Evolutionary conservation across 2,329 filamentous ascomycete genomes (phyloP).

Genomic region (Fusarium zealandicum): DNA sequence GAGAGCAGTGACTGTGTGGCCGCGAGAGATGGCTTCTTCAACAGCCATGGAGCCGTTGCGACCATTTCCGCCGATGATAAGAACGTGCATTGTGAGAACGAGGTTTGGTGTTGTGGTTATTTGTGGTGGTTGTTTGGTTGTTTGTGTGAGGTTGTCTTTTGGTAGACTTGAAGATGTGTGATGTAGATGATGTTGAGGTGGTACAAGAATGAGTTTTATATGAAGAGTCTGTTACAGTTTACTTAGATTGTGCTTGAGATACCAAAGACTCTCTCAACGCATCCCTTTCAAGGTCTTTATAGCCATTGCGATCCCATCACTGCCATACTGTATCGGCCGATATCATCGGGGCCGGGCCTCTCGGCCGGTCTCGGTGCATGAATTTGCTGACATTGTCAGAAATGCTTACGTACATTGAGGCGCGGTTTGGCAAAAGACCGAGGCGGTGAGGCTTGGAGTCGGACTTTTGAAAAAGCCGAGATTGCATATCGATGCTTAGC

Average conservation of each 20-base stretch:
- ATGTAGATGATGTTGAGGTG: background rate
- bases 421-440: background rate
- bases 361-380: background rate
- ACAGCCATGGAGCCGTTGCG: conserved; percentile 24
- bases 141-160: background rate
- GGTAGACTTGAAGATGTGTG: too few relatives aligned
- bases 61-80: conserved; percentile 26
- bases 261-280: background rate
- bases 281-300: conserved; percentile 13
- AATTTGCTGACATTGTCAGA: background rate
- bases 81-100: conserved; percentile 20
- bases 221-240: background rate
- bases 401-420: conserved; percentile 7
- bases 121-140: background rate
- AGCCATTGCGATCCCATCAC: fast-evolving
- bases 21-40: conserved; percentile 10
- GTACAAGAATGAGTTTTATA: too few relatives aligned
- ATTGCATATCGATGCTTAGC: background rate
- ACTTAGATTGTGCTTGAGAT: too few relatives aligned
- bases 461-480: background rate
- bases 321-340: conserved; percentile 2
- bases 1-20: conserved; percentile 20
- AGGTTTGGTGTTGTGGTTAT: background rate
- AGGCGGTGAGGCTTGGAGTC: background rate
- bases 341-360: fast-evolving